These are phyloP conservation scores for Aristolochia fimbriata DNA, from an alignment of 164 flowering plant species.

Conservation along the genomic window DNA sequence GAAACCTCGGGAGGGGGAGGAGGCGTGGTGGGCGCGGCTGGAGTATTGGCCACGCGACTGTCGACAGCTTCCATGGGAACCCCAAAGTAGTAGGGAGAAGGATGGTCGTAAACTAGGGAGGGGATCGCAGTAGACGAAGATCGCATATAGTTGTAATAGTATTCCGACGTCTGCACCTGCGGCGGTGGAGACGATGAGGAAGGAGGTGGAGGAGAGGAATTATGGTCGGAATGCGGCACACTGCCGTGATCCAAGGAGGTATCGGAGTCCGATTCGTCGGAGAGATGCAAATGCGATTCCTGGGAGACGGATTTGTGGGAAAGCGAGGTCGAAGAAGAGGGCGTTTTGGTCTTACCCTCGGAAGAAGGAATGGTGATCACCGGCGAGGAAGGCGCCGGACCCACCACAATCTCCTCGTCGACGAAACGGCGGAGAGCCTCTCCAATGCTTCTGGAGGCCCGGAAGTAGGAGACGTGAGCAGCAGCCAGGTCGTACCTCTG, in stretches of 20 bases:
- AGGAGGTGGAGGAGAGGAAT: conserved; percentile 6
- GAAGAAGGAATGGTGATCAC: conserved; percentile 51
- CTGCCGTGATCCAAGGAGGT: background rate
- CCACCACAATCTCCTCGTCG: conserved; percentile 54
- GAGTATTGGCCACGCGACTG: conserved; percentile 9
- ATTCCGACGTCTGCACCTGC: conserved; percentile 6
- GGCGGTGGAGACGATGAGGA: background rate
- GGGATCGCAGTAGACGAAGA: conserved; percentile 34
- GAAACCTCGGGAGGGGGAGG: conserved; percentile 70
- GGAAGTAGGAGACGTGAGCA: conserved; percentile 69
- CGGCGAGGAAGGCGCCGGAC: conserved; percentile 41
- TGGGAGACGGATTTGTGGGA: conserved; percentile 21
- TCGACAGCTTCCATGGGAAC: conserved; percentile 3
- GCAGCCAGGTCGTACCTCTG: conserved; percentile 68
- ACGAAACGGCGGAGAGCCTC: conserved; percentile 61
- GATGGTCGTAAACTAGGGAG: conserved; percentile 45
- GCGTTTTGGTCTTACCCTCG: conserved; percentile 25
- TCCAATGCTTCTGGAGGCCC: conserved; percentile 53
- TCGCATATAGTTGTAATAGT: conserved; percentile 47
- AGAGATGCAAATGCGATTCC: conserved; percentile 29
- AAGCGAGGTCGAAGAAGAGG: conserved; percentile 35
- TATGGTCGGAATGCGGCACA: conserved; percentile 23
- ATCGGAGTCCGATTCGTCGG: conserved; percentile 12
- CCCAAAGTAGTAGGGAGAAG: conserved; percentile 12
- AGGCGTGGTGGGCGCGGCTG: conserved; percentile 24